Conservation (phyloP, 208 protist species). For the Acanthamoeba polyphaga region DNA sequence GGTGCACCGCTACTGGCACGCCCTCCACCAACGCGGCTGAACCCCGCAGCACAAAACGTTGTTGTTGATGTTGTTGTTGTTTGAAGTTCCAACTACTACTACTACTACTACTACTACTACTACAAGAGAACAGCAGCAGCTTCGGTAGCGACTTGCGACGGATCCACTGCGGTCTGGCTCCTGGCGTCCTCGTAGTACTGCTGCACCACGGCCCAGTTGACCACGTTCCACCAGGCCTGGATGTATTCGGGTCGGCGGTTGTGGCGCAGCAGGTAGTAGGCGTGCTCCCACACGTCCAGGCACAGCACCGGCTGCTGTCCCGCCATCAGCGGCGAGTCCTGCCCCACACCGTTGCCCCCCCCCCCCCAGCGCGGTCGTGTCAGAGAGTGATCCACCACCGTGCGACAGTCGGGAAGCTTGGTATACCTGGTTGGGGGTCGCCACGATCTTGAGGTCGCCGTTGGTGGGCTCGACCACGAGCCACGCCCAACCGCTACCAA, state of each 20-base stretch:
- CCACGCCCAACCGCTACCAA: conserved; percentile 96
- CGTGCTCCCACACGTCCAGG: conserved; percentile 96
- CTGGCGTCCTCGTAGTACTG: background rate
- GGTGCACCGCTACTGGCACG: background rate
- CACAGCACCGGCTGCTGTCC: conserved; percentile 90
- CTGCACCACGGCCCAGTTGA: conserved; percentile 92
- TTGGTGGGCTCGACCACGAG: conserved; percentile 89
- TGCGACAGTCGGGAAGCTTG: background rate
- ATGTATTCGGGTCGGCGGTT: conserved; percentile 80
- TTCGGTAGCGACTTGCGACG: too few relatives aligned
- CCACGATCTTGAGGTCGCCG: conserved; percentile 9
- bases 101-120: too few relatives aligned
- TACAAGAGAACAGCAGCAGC: too few relatives aligned
- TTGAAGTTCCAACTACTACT: too few relatives aligned
- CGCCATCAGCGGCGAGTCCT: conserved; percentile 89
- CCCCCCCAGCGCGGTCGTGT: too few relatives aligned
- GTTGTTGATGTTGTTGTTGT: too few relatives aligned
- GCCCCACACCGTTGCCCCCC: background rate
- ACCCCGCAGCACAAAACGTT: too few relatives aligned
- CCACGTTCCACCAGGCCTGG: conserved; percentile 93
- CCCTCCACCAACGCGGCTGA: background rate
- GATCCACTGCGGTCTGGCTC: conserved; percentile 82
- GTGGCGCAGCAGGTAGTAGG: conserved; percentile 96
- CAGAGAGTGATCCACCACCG: background rate
- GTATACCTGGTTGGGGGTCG: conserved; percentile 33